phyloP scores from a whole-genome alignment of 2,329 filamentous ascomycete genomes.

The Phialemonium atrogriseum region DNA sequence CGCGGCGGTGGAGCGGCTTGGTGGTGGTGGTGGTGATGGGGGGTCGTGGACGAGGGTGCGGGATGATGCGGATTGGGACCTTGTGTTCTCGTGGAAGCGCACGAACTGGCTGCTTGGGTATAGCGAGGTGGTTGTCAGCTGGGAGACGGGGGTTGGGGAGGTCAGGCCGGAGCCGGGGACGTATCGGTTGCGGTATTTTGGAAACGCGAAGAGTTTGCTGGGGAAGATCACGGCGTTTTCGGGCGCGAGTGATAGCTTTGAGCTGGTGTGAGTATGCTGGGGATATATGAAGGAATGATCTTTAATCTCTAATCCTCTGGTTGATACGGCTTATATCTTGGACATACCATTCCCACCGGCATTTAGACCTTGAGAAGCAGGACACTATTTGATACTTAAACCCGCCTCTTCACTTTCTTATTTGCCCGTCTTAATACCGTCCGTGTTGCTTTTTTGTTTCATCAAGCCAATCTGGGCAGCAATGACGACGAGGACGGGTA shows the following conservation, averaged over 20 bases:
- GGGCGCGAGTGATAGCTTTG: conserved; percentile 20
- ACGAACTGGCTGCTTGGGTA: conserved; percentile 62
- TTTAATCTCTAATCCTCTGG: no score
- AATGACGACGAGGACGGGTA: no score
- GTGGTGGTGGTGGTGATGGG: conserved; percentile 24
- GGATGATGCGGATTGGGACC: conserved; percentile 74
- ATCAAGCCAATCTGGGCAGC: no score
- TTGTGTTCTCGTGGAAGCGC: conserved; percentile 73
- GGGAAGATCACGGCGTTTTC: conserved; percentile 57
- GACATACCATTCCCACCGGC: no score
- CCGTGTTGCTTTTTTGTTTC: no score
- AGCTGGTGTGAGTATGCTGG: conserved; percentile 11
- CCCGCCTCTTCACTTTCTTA: no score
- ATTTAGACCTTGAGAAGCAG: no score
- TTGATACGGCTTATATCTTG: no score
- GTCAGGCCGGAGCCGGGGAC: conserved; percentile 48
- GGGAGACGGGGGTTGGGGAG: conserved; percentile 58
- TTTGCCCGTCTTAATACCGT: no score
- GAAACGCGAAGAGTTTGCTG: conserved; percentile 61
- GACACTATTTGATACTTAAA: no score
- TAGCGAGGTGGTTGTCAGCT: conserved; percentile 67
- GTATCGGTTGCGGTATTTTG: conserved; percentile 75
- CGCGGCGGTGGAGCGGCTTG: conserved; percentile 61
- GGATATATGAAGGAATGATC: no score
- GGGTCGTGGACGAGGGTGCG: conserved; percentile 56